These are phyloP conservation scores for Penicillium sp. DNA, from an alignment of 2,329 filamentous ascomycete genomes.

Conservation along the genomic window DNA sequence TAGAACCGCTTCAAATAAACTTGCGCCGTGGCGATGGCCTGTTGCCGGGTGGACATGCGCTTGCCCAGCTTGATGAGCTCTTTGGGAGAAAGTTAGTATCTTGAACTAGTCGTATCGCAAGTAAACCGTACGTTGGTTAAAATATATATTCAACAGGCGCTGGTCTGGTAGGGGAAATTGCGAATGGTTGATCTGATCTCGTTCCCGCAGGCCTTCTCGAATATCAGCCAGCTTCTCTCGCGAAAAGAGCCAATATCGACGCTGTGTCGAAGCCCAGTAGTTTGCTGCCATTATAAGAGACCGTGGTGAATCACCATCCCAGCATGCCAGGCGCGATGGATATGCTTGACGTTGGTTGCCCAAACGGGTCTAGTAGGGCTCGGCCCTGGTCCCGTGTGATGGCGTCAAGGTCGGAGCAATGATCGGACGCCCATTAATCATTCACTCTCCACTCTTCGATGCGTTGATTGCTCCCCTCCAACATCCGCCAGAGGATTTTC, in stretches of 20 bases:
- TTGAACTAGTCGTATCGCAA: neutral
- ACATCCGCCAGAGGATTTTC: neutral
- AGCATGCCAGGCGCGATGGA: neutral
- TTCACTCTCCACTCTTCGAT: slow-evolving; percentile 16
- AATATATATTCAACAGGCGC: slow-evolving; percentile 81
- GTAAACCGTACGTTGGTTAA: slow-evolving; percentile 67
- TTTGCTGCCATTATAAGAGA: slow-evolving; percentile 70
- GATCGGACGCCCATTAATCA: slow-evolving; percentile 34
- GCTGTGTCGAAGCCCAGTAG: slow-evolving; percentile 94
- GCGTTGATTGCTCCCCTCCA: slow-evolving; percentile 18
- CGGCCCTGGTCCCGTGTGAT: slow-evolving; percentile 29
- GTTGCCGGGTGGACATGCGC: slow-evolving; percentile 77
- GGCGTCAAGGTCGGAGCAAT: slow-evolving; percentile 33
- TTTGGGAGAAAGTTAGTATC: slow-evolving; percentile 30
- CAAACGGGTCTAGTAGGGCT: slow-evolving; percentile 31
- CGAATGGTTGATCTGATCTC: slow-evolving; percentile 66
- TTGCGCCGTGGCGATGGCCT: slow-evolving; percentile 88
- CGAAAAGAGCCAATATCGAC: slow-evolving; percentile 83
- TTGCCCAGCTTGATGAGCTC: slow-evolving; percentile 79
- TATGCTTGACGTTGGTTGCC: slow-evolving; percentile 9
- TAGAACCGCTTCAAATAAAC: slow-evolving; percentile 95
- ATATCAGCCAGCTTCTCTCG: slow-evolving; percentile 70
- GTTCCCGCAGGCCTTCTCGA: slow-evolving; percentile 69
- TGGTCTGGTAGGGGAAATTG: slow-evolving; percentile 77
- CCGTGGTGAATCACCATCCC: neutral